Conservation (phyloP, 2,329 filamentous ascomycete species). For the Rasamsonia emersonii region DNA sequence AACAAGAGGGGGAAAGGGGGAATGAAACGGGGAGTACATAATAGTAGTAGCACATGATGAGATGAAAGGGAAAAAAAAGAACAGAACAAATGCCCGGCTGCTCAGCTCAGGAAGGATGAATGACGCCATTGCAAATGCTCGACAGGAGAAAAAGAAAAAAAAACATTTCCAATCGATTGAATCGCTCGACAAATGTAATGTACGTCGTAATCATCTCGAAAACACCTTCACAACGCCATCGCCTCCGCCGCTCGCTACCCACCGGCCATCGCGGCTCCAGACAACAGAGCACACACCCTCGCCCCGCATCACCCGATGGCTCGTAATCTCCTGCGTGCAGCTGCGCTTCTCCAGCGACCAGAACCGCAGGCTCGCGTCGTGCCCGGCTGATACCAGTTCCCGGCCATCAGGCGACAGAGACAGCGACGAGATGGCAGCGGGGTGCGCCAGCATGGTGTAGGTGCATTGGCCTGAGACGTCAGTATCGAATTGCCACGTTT, state of each 20-base stretch:
- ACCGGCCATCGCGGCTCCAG: conserved; percentile 91
- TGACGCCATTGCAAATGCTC: conserved; percentile 30
- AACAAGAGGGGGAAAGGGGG: too few relatives aligned
- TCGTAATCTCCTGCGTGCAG: conserved; percentile 92
- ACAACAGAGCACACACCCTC: conserved; percentile 91
- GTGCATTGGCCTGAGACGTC: conserved; percentile 77
- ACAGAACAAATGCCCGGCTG: background rate
- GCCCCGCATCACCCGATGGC: conserved; percentile 86
- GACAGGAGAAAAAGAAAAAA: conserved; percentile 24
- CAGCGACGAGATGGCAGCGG: conserved; percentile 82
- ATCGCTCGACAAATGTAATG: conserved; percentile 17
- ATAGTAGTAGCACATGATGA: background rate
- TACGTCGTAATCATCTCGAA: conserved; percentile 27
- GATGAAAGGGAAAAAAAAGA: background rate
- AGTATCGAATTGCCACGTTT: conserved; percentile 14
- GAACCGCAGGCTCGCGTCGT: conserved; percentile 91
- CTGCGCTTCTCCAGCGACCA: conserved; percentile 94
- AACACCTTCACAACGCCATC: conserved; percentile 96
- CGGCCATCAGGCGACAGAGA: conserved; percentile 87
- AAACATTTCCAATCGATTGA: conserved; percentile 22
- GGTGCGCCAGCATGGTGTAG: conserved; percentile 96
- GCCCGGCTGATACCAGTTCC: conserved; percentile 90
- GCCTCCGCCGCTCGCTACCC: conserved; percentile 89
- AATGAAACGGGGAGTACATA: background rate
- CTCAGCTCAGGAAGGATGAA: too few relatives aligned